These are phyloP conservation scores for Rutstroemia sp. DNA, from an alignment of 2,329 filamentous ascomycete species.

Conservation along the genomic window DNA sequence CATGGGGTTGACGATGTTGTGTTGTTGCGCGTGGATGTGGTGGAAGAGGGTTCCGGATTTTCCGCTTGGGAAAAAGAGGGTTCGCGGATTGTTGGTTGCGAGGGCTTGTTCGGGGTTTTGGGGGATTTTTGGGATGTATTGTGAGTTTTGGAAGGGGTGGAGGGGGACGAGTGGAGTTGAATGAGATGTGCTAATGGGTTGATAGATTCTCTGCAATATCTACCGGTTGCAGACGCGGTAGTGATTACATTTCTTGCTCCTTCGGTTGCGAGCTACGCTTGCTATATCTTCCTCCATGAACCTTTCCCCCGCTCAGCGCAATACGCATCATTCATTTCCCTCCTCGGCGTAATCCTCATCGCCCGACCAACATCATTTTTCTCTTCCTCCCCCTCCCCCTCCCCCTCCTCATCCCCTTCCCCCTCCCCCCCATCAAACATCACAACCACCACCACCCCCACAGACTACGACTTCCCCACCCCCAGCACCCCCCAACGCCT, in stretches of 20 bases:
- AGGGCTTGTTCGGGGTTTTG: constrained; percentile 67
- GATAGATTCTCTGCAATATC: constrained; percentile 48
- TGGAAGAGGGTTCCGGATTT: constrained; percentile 59
- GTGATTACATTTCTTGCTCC: constrained; percentile 85
- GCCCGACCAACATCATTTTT: constrained; percentile 46
- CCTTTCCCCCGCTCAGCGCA: constrained; percentile 72
- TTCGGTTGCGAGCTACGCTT: constrained; percentile 72
- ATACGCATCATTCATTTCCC: constrained; percentile 65
- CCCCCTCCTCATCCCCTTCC: too few relatives aligned
- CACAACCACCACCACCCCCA: constrained; percentile 6
- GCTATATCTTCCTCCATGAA: constrained; percentile 65
- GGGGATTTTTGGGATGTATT: constrained; percentile 59
- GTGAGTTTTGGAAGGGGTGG: constrained; percentile 9
- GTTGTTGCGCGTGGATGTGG: constrained; percentile 60
- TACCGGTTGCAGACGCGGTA: constrained; percentile 80
- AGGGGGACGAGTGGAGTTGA: not conserved
- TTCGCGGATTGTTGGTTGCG: constrained; percentile 60
- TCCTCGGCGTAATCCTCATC: constrained; percentile 77
- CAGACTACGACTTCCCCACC: constrained; percentile 10
- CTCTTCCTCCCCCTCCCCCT: not conserved
- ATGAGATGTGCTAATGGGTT: not conserved
- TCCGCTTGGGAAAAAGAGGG: constrained; percentile 59
- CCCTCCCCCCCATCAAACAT: constrained; percentile 4
- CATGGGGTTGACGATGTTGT: constrained; percentile 24
- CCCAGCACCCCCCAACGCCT: constrained; percentile 32